Conservation (phyloP, 2,329 filamentous ascomycete genomes). For the Bipolaris sorokiniana region DNA sequence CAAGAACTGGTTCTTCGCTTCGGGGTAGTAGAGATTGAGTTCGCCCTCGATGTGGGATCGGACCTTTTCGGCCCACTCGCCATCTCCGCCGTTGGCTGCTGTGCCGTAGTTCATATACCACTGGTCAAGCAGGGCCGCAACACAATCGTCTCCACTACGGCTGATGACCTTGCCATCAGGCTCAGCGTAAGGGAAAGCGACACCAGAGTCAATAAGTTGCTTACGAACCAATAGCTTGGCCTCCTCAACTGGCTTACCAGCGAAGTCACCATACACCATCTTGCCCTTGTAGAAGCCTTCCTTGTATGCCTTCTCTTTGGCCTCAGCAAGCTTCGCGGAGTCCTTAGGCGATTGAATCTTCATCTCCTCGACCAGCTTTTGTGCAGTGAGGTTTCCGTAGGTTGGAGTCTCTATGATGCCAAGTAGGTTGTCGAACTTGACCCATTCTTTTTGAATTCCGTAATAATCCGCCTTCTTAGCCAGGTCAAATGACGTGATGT, state of each 20-base stretch:
- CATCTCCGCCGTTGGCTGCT: conserved; percentile 67
- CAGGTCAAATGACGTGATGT: conserved; percentile 83
- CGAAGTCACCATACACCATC: conserved; percentile 86
- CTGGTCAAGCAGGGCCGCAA: conserved; percentile 91
- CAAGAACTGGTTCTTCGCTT: conserved; percentile 68
- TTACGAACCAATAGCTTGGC: conserved; percentile 86
- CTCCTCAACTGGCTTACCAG: conserved; percentile 82
- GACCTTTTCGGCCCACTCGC: conserved; percentile 76
- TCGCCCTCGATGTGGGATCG: conserved; percentile 57
- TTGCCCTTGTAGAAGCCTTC: conserved; percentile 96
- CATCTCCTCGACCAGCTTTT: conserved; percentile 83
- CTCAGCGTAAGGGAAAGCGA: conserved; percentile 92
- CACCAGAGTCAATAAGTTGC: conserved; percentile 74
- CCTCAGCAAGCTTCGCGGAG: conserved; percentile 84
- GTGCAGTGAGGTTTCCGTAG: conserved; percentile 84
- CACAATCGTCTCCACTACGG: conserved; percentile 89
- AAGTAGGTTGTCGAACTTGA: conserved; percentile 78
- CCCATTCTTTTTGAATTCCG: conserved; percentile 96
- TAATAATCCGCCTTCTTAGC: conserved; percentile 94
- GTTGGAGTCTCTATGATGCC: conserved; percentile 79
- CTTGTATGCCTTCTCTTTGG: conserved; percentile 96
- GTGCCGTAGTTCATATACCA: conserved; percentile 96
- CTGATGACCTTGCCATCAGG: conserved; percentile 88
- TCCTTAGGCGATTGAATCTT: conserved; percentile 99
- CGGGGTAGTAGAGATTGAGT: conserved; percentile 77